These are phyloP conservation scores for Leptographium procerum DNA, from an alignment of 2,329 filamentous ascomycete species.

Conservation along the genomic window DNA sequence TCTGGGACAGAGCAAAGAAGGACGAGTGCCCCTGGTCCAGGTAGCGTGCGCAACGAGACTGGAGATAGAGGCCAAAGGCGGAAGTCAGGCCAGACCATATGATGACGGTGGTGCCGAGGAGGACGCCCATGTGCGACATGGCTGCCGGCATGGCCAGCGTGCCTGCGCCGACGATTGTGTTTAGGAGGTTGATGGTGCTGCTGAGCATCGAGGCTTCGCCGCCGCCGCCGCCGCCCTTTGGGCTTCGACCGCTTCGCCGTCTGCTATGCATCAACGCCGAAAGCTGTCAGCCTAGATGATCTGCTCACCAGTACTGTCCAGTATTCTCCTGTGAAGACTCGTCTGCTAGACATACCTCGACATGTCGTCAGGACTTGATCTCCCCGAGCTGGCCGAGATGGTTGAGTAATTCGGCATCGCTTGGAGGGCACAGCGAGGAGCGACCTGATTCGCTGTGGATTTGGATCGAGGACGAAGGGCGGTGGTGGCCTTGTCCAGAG, in stretches of 20 bases:
- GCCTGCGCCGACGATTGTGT: slow-evolving; percentile 92
- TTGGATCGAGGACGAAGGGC: too few relatives aligned
- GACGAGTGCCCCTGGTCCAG: slow-evolving; percentile 79
- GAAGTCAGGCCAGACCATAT: slow-evolving; percentile 83
- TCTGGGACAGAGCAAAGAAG: slow-evolving; percentile 93
- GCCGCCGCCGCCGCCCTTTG: slow-evolving; percentile 67
- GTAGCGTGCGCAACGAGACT: slow-evolving; percentile 85
- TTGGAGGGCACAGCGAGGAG: not conserved
- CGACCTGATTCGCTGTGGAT: not conserved
- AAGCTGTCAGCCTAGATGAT: not conserved
- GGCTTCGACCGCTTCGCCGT: slow-evolving; percentile 46
- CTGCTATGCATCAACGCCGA: slow-evolving; percentile 19
- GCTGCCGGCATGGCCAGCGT: slow-evolving; percentile 93
- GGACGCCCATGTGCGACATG: slow-evolving; percentile 89
- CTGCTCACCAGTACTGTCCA: too few relatives aligned
- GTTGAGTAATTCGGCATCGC: slow-evolving; percentile 44
- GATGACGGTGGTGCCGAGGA: slow-evolving; percentile 73
- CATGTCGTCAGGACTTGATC: slow-evolving; percentile 33
- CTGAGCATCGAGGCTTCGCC: slow-evolving; percentile 82
- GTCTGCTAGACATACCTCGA: slow-evolving; percentile 33
- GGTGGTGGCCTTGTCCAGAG: not conserved
- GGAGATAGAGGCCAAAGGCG: slow-evolving; percentile 88
- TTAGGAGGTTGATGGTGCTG: slow-evolving; percentile 89
- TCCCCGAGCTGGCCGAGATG: slow-evolving; percentile 35
- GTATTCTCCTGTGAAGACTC: too few relatives aligned